Percentiles rank a stretch among this genome's conserved stretches.
Evolutionary conservation across 176 grass and related monocot genomes (phyloP).

Genomic region (Raddia guianensis): DNA sequence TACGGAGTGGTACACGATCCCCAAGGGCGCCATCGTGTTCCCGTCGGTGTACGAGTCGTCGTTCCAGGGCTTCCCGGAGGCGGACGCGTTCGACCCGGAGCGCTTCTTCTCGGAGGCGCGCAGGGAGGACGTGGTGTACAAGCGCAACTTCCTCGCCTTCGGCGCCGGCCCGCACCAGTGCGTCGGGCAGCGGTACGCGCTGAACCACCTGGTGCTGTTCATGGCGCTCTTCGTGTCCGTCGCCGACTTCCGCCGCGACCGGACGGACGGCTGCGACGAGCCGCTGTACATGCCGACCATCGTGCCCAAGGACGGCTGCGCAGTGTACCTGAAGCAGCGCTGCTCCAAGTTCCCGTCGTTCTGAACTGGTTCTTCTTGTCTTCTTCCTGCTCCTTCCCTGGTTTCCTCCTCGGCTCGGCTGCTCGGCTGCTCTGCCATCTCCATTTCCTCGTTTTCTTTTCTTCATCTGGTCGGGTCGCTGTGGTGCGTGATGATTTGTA

Average conservation of each 20-base stretch:
- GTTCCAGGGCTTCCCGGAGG: conserved; percentile 72
- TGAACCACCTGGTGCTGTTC: conserved; percentile 89
- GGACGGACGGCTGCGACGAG: conserved; percentile 62
- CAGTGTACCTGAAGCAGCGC: conserved; percentile 50
- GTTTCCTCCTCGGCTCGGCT: neutral
- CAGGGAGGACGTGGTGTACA: conserved; percentile 75
- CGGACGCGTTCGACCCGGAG: conserved; percentile 76
- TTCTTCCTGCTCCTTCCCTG: neutral
- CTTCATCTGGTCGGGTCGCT: neutral
- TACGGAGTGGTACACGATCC: conserved; percentile 86
- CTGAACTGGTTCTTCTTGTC: conserved; percentile 16
- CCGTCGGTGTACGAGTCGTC: conserved; percentile 83
- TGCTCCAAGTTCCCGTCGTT: conserved; percentile 45
- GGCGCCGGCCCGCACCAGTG: conserved; percentile 92
- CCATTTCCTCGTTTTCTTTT: neutral
- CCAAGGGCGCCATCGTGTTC: conserved; percentile 89
- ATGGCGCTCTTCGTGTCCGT: conserved; percentile 70
- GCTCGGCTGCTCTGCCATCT: neutral
- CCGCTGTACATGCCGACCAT: conserved; percentile 81
- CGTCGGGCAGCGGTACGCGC: conserved; percentile 86
- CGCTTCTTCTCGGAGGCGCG: conserved; percentile 70
- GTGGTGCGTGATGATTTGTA: neutral
- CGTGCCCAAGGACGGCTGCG: conserved; percentile 73
- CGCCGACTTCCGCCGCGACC: conserved; percentile 62
- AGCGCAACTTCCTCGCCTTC: conserved; percentile 83